These are phyloP conservation scores for Lasiodiplodia citricola DNA, from an alignment of 2,329 filamentous ascomycete species.

Conservation along the genomic window DNA sequence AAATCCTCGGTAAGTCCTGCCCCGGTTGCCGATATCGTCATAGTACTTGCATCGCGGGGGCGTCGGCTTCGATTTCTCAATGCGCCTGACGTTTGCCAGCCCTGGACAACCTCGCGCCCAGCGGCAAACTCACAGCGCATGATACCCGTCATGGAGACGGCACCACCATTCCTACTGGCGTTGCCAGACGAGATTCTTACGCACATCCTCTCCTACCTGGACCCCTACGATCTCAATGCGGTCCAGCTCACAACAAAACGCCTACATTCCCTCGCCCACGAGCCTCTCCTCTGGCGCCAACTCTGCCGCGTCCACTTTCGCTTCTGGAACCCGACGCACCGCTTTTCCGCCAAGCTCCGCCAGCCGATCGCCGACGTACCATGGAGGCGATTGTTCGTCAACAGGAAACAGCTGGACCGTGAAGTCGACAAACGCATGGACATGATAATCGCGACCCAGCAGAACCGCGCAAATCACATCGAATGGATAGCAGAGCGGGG, in stretches of 20 bases:
- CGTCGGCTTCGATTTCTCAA: slow-evolving; percentile 12
- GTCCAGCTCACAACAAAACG: slow-evolving; percentile 66
- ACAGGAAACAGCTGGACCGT: slow-evolving; percentile 42
- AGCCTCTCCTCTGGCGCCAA: slow-evolving; percentile 78
- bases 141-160: neutral
- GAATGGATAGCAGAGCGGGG: slow-evolving; percentile 74
- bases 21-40: slow-evolving; percentile 15
- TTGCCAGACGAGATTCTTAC: slow-evolving; percentile 87
- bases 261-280: slow-evolving; percentile 69
- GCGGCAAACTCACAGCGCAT: neutral
- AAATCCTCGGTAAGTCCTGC: slow-evolving; percentile 19
- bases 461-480: slow-evolving; percentile 71
- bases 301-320: slow-evolving; percentile 73
- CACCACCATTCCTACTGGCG: neutral
- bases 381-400: slow-evolving; percentile 68
- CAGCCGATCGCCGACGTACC: slow-evolving; percentile 62
- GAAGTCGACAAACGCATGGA: slow-evolving; percentile 58
- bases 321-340: slow-evolving; percentile 69
- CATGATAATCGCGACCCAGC: slow-evolving; percentile 72
- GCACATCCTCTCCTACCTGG: slow-evolving; percentile 71
- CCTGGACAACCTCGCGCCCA: neutral
- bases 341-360: slow-evolving; percentile 40
- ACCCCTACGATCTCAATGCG: slow-evolving; percentile 56
- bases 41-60: slow-evolving; percentile 12
- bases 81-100: neutral